phyloP scores from a whole-genome alignment of 441 rosid genomes.

The Erysimum cheiri region DNA sequence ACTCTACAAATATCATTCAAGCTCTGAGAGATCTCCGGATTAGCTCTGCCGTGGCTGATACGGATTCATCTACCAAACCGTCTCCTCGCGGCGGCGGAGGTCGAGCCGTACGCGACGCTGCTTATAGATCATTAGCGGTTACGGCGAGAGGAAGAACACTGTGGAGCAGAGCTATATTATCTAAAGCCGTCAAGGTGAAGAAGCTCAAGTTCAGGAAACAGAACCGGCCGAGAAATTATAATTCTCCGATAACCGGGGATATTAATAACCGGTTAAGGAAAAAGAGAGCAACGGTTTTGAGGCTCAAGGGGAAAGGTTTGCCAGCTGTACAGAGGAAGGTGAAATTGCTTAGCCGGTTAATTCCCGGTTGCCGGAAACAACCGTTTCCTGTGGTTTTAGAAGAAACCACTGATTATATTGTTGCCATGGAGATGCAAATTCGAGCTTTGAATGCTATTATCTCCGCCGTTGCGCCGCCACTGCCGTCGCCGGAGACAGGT shows the following conservation, averaged over 20 bases:
- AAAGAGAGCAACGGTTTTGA: constrained; percentile 62
- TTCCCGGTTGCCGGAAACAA: constrained; percentile 95
- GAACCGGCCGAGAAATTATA: constrained; percentile 49
- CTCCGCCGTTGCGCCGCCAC: constrained; percentile 40
- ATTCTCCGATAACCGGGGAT: constrained; percentile 40
- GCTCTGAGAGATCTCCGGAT: constrained; percentile 67
- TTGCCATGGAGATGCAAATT: constrained; percentile 96
- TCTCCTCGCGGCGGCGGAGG: constrained; percentile 60
- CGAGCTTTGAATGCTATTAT: constrained; percentile 80
- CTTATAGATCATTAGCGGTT: constrained; percentile 76
- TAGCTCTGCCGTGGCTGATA: neutral
- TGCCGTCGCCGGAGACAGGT: constrained; percentile 29
- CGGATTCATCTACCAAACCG: constrained; percentile 2
- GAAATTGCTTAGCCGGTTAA: constrained; percentile 75
- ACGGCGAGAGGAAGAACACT: constrained; percentile 83
- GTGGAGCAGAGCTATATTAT: constrained; percentile 93
- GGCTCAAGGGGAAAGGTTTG: constrained; percentile 57
- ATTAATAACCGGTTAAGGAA: constrained; percentile 55
- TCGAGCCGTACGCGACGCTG: constrained; percentile 68
- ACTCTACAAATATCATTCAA: constrained; percentile 73
- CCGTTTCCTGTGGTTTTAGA: constrained; percentile 82
- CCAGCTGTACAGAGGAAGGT: constrained; percentile 81
- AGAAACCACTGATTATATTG: constrained; percentile 90
- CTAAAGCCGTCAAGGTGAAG: constrained; percentile 52
- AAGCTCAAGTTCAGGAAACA: constrained; percentile 80